phyloP scores from a whole-genome alignment of 805 yeast species.

The Lipomyces yamanashiensis region DNA sequence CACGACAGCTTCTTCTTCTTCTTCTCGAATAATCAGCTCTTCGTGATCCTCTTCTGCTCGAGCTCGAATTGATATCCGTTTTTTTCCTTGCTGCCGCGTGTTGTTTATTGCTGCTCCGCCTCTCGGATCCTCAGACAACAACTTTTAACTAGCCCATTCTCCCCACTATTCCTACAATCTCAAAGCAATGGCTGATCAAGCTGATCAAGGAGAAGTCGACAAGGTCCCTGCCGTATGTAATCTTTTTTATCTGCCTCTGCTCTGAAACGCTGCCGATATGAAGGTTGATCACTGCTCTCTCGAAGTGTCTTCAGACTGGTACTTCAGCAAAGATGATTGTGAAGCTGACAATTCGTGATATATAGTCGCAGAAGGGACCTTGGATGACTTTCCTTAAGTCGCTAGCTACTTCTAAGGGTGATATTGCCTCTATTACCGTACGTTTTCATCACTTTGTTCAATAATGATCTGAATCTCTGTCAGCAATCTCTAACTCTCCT shows the following conservation, averaged over 20 bases:
- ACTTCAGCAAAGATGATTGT: too few relatives aligned
- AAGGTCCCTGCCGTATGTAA: constrained; percentile 18
- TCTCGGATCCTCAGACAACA: too few relatives aligned
- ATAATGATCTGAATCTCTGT: neutral
- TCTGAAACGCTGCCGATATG: neutral
- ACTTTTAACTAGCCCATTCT: neutral
- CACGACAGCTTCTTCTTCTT: too few relatives aligned
- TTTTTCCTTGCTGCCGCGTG: too few relatives aligned
- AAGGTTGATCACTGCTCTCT: too few relatives aligned
- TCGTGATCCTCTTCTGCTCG: too few relatives aligned
- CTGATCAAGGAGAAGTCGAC: constrained; percentile 5
- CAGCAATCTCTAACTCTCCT: neutral
- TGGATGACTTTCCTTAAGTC: constrained; percentile 94
- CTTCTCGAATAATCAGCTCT: too few relatives aligned
- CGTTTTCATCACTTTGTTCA: neutral
- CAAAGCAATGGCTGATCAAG: constrained; percentile 3
- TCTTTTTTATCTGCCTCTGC: neutral
- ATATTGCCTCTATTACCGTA: constrained; percentile 79
- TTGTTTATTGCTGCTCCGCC: too few relatives aligned
- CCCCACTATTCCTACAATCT: neutral
- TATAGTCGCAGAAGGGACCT: constrained; percentile 48
- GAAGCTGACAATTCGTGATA: neutral
- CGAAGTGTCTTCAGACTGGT: too few relatives aligned
- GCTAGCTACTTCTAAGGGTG: constrained; percentile 90
- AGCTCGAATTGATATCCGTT: too few relatives aligned